Evolutionary conservation across 2,329 filamentous ascomycete species (phyloP).

Genomic region (Aspergillus unguis): DNA sequence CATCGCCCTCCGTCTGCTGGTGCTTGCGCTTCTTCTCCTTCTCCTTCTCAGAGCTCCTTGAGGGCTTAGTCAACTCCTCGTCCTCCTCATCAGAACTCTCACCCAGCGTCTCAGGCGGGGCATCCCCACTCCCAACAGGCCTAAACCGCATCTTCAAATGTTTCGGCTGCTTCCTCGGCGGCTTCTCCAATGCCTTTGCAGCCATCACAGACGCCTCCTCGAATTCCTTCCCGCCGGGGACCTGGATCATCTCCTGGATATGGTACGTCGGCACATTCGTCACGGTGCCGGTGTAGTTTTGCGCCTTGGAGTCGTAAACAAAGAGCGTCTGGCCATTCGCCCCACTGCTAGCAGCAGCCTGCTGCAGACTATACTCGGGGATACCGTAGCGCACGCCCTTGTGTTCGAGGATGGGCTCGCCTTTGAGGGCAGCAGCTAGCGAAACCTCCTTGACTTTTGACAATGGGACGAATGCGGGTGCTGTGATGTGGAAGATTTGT

Average conservation of each 20-base stretch:
- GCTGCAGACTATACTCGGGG: slow-evolving; percentile 29
- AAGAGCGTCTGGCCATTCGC: slow-evolving; percentile 32
- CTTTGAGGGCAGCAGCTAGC: slow-evolving; percentile 39
- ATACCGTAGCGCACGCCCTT: slow-evolving; percentile 44
- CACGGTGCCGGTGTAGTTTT: slow-evolving; percentile 31
- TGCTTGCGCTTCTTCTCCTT: slow-evolving; percentile 41
- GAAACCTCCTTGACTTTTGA: slow-evolving; percentile 45
- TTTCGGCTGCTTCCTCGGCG: slow-evolving; percentile 40
- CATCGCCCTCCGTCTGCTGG: slow-evolving; percentile 29
- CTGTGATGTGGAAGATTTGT: slow-evolving; percentile 49
- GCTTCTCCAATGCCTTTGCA: slow-evolving; percentile 31
- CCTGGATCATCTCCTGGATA: slow-evolving; percentile 35
- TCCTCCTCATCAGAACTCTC: slow-evolving; percentile 37
- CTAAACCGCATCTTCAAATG: slow-evolving; percentile 46
- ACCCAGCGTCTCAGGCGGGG: slow-evolving; percentile 34
- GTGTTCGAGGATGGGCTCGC: slow-evolving; percentile 41
- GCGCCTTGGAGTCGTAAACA: slow-evolving; percentile 35
- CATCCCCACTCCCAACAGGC: slow-evolving; percentile 38
- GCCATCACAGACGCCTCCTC: slow-evolving; percentile 25
- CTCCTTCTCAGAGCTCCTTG: slow-evolving; percentile 21
- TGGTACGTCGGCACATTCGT: slow-evolving; percentile 33
- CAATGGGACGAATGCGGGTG: slow-evolving; percentile 44
- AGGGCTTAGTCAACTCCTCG: slow-evolving; percentile 33
- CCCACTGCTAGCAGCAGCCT: slow-evolving; percentile 18
- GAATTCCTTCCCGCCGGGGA: slow-evolving; percentile 26